Evolutionary conservation across 2,329 filamentous ascomycete genomes (phyloP).

Genomic region (Drechslera avenae): DNA sequence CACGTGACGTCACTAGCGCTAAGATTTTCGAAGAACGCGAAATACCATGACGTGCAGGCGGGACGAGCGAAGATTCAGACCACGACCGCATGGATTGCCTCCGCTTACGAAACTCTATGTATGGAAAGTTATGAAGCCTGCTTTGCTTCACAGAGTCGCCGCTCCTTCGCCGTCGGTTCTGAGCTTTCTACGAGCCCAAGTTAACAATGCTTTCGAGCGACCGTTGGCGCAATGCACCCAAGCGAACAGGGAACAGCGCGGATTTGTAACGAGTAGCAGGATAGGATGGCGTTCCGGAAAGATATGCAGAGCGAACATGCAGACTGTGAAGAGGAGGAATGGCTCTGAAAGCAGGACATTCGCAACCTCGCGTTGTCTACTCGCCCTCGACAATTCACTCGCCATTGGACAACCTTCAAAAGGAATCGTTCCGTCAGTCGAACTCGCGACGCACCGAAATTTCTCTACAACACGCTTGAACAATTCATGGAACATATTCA

Average conservation of each 20-base stretch:
- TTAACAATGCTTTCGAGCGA: conserved; percentile 37
- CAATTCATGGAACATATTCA: conserved; percentile 34
- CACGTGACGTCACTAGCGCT: conserved; percentile 41
- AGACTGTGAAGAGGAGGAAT: background rate
- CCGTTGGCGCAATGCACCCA: conserved; percentile 30
- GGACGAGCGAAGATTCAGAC: conserved; percentile 15
- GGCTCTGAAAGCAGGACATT: conserved; percentile 4
- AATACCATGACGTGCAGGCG: conserved; percentile 21
- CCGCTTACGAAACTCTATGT: conserved; percentile 19
- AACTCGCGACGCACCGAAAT: background rate
- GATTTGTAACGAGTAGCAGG: conserved; percentile 16
- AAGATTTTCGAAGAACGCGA: conserved; percentile 23
- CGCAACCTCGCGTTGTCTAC: conserved; percentile 9
- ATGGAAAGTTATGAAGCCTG: conserved; percentile 46
- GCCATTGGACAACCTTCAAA: background rate
- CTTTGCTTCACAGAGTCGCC: conserved; percentile 37
- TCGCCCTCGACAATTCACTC: conserved; percentile 5
- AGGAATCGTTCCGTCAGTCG: background rate
- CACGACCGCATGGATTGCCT: conserved; percentile 39
- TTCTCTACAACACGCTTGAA: conserved; percentile 20
- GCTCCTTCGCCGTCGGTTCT: conserved; percentile 46
- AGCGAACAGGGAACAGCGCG: conserved; percentile 24
- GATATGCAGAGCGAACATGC: conserved; percentile 3
- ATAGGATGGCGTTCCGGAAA: background rate
- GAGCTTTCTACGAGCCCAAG: conserved; percentile 46